Percentiles rank a stretch among this genome's conserved stretches.
Conservation (phyloP, 169 alveolate species). For the Eimeria sp. region DNA sequence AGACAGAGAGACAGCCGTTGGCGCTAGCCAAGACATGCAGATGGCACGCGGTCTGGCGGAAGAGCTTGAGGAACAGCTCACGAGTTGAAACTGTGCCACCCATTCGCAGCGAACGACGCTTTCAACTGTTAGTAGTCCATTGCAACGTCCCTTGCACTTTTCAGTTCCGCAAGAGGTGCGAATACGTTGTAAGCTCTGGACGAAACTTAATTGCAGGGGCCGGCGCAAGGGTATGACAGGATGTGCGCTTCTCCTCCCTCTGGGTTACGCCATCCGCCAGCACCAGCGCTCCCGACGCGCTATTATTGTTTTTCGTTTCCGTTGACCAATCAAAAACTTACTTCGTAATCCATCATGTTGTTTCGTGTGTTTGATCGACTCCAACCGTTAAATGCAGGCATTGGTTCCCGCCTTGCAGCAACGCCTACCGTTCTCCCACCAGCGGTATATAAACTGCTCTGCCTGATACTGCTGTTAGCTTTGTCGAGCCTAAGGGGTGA, state of each 20-base stretch:
- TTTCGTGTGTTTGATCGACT: background rate
- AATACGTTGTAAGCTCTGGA: background rate
- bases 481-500: background rate
- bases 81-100: conserved; percentile 36
- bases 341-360: background rate
- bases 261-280: background rate
- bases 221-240: background rate
- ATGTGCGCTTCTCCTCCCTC: background rate
- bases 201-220: background rate
- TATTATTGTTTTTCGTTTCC: background rate
- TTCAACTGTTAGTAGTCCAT: background rate
- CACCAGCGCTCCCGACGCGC: background rate
- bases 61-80: conserved; percentile 75
- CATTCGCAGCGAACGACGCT: background rate
- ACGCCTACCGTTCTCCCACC: background rate
- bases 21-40: conserved; percentile 39
- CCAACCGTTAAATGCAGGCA: conserved; percentile 4
- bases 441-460: background rate
- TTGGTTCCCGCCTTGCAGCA: background rate
- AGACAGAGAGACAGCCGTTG: background rate
- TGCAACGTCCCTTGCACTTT: background rate
- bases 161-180: background rate
- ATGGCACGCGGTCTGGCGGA: conserved; percentile 70
- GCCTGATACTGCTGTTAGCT: background rate
- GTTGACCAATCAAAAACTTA: background rate